Percentiles rank a stretch among this genome's conserved stretches.
Conservation (phyloP, 768 basidiomycete species). For the Mycena capillaripes region DNA sequence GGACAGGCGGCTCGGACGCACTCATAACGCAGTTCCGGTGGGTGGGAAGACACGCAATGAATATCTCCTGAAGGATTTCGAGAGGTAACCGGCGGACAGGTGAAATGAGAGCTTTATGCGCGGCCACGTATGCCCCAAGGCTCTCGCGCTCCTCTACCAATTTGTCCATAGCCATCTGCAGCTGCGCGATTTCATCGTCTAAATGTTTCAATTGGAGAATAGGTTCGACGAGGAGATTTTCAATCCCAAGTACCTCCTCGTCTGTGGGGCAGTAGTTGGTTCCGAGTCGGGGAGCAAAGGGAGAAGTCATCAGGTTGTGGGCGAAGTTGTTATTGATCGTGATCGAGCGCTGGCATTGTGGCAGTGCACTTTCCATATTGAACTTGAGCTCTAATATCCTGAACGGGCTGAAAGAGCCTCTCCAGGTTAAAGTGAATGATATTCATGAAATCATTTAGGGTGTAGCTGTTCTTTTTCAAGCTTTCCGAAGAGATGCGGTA, state of each 20-base stretch:
- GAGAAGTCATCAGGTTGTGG: constrained; percentile 2
- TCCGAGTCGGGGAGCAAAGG: not conserved
- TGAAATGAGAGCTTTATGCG: constrained; percentile 6
- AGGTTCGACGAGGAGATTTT: constrained; percentile 12
- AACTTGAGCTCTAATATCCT: too few relatives aligned
- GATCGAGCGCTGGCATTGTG: too few relatives aligned
- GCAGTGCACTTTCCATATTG: too few relatives aligned
- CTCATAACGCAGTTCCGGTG: constrained; percentile 24
- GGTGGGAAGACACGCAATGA: constrained; percentile 19
- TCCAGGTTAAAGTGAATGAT: too few relatives aligned
- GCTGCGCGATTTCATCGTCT: constrained; percentile 9
- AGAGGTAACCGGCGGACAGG: not conserved
- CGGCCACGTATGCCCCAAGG: not conserved
- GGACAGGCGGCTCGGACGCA: constrained; percentile 20
- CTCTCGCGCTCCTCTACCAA: not conserved
- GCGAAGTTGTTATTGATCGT: too few relatives aligned
- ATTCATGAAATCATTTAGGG: too few relatives aligned
- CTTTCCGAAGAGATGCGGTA: too few relatives aligned
- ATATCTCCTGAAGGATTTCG: constrained; percentile 22
- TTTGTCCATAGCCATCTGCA: constrained; percentile 16
- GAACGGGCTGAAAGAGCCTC: too few relatives aligned
- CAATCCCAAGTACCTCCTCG: constrained; percentile 7
- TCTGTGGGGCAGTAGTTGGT: constrained; percentile 28
- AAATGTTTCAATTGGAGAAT: not conserved
- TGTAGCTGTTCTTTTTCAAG: too few relatives aligned